phyloP scores from a whole-genome alignment of 306 rosid species.

The Begonia fuchsioides region DNA sequence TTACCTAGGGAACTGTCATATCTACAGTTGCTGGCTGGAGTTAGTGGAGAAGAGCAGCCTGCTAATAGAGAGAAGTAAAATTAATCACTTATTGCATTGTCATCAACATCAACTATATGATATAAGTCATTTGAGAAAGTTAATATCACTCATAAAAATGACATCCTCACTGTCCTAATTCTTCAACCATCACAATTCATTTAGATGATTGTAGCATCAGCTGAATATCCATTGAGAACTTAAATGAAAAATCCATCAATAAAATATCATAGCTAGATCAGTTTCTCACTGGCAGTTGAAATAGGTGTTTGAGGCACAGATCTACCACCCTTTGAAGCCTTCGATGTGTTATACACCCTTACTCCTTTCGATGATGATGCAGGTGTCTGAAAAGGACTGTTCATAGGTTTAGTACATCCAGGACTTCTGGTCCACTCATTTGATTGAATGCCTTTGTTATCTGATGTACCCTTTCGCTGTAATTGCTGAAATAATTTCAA shows the following conservation, averaged over 20 bases:
- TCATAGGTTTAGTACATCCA: slow-evolving; percentile 25
- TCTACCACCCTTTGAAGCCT: slow-evolving; percentile 48
- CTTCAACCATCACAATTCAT: no score
- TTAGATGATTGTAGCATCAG: no score
- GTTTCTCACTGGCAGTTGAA: slow-evolving; percentile 50
- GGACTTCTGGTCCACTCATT: slow-evolving; percentile 39
- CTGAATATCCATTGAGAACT: no score
- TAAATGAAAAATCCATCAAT: no score
- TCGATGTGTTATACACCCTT: slow-evolving; percentile 45
- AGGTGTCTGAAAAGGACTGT: slow-evolving; percentile 63
- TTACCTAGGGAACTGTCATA: slow-evolving; percentile 96
- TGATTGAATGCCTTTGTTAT: slow-evolving; percentile 31
- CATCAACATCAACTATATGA: background rate
- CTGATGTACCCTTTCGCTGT: slow-evolving; percentile 41
- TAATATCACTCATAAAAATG: background rate
- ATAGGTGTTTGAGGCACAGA: slow-evolving; percentile 72
- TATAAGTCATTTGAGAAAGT: background rate
- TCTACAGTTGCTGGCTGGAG: slow-evolving; percentile 87
- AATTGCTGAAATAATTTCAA: slow-evolving; percentile 35
- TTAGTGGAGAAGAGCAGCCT: slow-evolving; percentile 81
- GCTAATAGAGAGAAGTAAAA: slow-evolving; percentile 15
- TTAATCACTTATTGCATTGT: background rate
- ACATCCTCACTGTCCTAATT: no score
- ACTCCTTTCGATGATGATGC: slow-evolving; percentile 69
- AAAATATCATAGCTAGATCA: background rate